Evolutionary conservation across 257 asterid species (phyloP), one percentile per base, ranked within the genome.

Genomic region (Echium plantagineum): DNA sequence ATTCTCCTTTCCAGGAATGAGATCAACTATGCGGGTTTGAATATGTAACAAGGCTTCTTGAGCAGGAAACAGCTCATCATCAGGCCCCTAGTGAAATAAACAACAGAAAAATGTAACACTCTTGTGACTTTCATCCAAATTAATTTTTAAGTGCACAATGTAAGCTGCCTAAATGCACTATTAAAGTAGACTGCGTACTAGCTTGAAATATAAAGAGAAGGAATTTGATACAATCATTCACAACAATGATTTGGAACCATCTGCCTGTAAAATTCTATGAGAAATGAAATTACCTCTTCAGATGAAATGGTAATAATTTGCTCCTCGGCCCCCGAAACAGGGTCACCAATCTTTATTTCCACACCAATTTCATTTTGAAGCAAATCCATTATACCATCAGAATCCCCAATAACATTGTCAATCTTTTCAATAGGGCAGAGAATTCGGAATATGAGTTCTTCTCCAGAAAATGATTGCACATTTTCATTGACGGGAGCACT

Each of bases 1-100:
- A 64, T 88, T 88, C 72, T 82, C 98, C 78, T 78, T 79, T 38
- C 82, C 96, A 9, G 87, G 93, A 69, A 71, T 74, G 72, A 91
- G 73, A 82, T 91, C 95, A 26, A 70, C 84, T 20, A 91, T 88
- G 66, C 84, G 87, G 56, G 93, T 91, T 77, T 91, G 95, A 58
- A 91, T 88, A 76, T 91, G 98, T 80, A 88, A 66, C 79, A 91
- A 75, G 38, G 98, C 98, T 82, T 91, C 98, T 85, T 88, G 98
- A 67, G 96, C 94, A 75, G 96, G 98, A 82, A 91, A 91, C 74
- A 88, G 69, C 75, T 81, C 96, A 73, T 91, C 95, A 47, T 91
- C 94, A 55, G 96, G 98, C 61, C 94, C 98, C 96, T 91, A 72
- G 60, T 55, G 57, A 72, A 52, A 66, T 59, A 71, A 6, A 51